Evolutionary conservation across 352 stramenopile species (phyloP).

Genomic region (Phytophthora uliginosa): DNA sequence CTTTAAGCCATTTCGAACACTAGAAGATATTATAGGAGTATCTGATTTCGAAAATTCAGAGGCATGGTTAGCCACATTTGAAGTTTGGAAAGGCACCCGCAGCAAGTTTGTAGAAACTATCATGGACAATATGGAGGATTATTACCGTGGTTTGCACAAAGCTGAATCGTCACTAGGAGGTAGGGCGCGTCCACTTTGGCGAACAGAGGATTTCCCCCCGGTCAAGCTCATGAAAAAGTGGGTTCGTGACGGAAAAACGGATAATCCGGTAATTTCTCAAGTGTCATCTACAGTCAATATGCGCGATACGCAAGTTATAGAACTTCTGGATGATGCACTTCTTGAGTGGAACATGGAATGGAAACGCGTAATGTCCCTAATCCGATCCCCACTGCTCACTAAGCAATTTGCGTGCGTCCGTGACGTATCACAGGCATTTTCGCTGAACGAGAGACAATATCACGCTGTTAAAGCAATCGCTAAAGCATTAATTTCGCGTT

Average conservation of each 20-base stretch:
- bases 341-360: neutral
- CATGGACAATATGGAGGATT: conserved; percentile 13
- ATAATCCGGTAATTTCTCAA: neutral
- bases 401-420: neutral
- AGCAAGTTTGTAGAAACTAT: neutral
- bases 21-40: neutral
- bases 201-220: neutral
- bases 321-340: neutral
- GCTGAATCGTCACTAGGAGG: neutral
- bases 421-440: neutral
- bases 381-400: neutral
- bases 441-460: neutral
- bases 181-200: neutral
- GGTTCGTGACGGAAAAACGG: neutral
- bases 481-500: neutral
- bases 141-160: neutral
- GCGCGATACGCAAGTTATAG: neutral
- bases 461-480: neutral
- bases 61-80: neutral
- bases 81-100: neutral
- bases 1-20: neutral
- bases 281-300: neutral
- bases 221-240: neutral
- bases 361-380: neutral
- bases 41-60: neutral